These are phyloP conservation scores for Asparagopsis taxiformis DNA, from an alignment of 31 red algal genomes.

Conservation along the genomic window DNA sequence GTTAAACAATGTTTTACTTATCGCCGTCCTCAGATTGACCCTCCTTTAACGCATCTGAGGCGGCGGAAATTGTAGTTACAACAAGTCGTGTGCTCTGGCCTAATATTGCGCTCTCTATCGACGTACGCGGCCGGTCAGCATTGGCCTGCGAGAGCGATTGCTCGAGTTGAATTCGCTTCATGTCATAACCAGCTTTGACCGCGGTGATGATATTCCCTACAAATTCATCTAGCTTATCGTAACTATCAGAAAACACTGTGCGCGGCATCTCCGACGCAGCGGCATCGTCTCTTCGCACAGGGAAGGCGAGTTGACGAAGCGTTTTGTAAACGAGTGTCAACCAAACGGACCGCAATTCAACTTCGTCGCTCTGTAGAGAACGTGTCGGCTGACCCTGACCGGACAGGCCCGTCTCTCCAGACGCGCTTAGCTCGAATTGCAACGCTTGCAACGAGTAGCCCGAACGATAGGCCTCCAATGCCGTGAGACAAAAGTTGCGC, in stretches of 20 bases:
- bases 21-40: not conserved
- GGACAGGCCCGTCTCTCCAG: not conserved
- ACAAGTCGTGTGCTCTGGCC: conserved; percentile 11
- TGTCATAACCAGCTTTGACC: conserved; percentile 14
- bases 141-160: conserved; percentile 26
- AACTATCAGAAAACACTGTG: conserved; percentile 4
- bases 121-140: not conserved
- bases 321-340: conserved; percentile 29
- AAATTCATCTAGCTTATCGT: conserved; percentile 17
- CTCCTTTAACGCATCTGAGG: not conserved
- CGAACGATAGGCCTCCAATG: conserved; percentile 1
- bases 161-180: conserved; percentile 33
- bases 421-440: conserved; percentile 2
- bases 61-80: conserved; percentile 3
- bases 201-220: conserved; percentile 14
- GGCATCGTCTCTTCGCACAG: not conserved
- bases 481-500: conserved; percentile 6
- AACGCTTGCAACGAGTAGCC: conserved; percentile 11
- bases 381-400: too few species aligned
- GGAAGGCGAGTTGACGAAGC: not conserved
- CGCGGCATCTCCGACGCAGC: not conserved
- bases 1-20: conserved; percentile 6
- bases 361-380: conserved; percentile 11
- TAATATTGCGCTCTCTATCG: conserved; percentile 17
- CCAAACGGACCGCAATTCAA: conserved; percentile 26